A percentile compares a stretch with the other conserved stretches of the same genome.
Conservation (phyloP, 257 asterid species). For the Echites panduratus region DNA sequence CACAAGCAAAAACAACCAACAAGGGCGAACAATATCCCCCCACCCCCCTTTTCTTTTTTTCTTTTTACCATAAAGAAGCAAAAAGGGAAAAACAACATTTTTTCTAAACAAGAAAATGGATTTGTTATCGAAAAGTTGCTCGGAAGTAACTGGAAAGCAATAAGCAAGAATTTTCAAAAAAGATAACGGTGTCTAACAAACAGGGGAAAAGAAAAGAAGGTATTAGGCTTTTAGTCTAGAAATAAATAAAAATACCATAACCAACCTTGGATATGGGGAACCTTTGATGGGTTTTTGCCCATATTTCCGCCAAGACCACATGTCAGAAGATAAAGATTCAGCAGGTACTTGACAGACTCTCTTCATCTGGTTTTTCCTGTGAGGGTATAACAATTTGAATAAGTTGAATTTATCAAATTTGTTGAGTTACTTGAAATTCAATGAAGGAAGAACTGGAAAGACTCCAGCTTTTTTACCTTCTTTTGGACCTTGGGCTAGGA, state of each 20-base stretch:
- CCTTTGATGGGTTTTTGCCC: slow-evolving; percentile 97
- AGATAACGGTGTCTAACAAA: background rate
- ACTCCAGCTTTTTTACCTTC: slow-evolving; percentile 42
- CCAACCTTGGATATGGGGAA: slow-evolving; percentile 86
- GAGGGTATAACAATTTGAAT: slow-evolving; percentile 5
- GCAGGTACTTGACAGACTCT: slow-evolving; percentile 73
- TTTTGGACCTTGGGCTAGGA: slow-evolving; percentile 56
- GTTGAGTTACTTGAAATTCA: background rate
- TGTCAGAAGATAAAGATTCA: slow-evolving; percentile 72
- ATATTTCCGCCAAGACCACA: slow-evolving; percentile 97
- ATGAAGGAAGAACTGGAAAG: no score
- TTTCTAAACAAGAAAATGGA: background rate
- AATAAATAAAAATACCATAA: background rate
- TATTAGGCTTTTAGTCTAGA: background rate
- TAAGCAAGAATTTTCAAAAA: background rate
- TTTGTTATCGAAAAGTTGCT: background rate
- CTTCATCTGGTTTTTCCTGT: slow-evolving; percentile 72
- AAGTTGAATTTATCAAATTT: background rate
- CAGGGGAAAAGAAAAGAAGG: background rate
- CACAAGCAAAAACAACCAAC: background rate
- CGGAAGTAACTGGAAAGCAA: background rate
- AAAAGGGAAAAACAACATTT: background rate
- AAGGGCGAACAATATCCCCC: background rate
- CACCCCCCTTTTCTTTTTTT: background rate
- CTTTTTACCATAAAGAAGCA: background rate